A percentile compares a stretch with the other conserved stretches of the same genome.
Conservation (phyloP, 2,329 filamentous ascomycete species). For the Colletotrichum shisoi region DNA sequence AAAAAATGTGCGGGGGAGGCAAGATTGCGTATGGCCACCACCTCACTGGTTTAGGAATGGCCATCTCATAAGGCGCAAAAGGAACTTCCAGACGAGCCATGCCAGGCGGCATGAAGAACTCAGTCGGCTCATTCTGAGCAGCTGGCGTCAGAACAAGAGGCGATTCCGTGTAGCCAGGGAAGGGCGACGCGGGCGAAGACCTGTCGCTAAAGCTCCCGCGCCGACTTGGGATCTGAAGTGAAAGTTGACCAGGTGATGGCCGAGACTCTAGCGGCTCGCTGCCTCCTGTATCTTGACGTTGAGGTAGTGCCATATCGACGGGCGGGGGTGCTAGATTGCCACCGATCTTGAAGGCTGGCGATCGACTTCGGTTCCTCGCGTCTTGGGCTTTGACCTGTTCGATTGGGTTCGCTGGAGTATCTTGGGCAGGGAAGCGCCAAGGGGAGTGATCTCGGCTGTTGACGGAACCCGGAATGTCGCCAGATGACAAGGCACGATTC, state of each 20-base stretch:
- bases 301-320: conserved; percentile 37
- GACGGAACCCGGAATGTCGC: conserved; percentile 48
- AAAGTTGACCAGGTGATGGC: conserved; percentile 44
- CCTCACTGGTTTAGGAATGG: conserved; percentile 57
- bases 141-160: conserved; percentile 56
- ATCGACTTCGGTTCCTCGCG: conserved; percentile 44
- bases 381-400: conserved; percentile 32
- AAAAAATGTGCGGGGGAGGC: conserved; percentile 74
- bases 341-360: conserved; percentile 49
- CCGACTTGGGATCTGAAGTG: conserved; percentile 59
- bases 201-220: conserved; percentile 54
- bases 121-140: conserved; percentile 55
- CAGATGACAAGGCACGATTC: conserved; percentile 58
- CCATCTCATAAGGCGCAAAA: conserved; percentile 55
- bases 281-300: conserved; percentile 19
- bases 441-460: conserved; percentile 33
- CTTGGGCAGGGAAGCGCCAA: conserved; percentile 29
- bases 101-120: conserved; percentile 62
- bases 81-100: conserved; percentile 55
- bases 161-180: conserved; percentile 73
- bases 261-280: conserved; percentile 19
- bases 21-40: conserved; percentile 86
- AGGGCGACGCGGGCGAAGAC: conserved; percentile 66
- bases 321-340: conserved; percentile 56
- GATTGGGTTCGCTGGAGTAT: conserved; percentile 20